Evolutionary conservation across 208 protist genomes (phyloP).

Genomic region (Angomonas ambiguus): DNA sequence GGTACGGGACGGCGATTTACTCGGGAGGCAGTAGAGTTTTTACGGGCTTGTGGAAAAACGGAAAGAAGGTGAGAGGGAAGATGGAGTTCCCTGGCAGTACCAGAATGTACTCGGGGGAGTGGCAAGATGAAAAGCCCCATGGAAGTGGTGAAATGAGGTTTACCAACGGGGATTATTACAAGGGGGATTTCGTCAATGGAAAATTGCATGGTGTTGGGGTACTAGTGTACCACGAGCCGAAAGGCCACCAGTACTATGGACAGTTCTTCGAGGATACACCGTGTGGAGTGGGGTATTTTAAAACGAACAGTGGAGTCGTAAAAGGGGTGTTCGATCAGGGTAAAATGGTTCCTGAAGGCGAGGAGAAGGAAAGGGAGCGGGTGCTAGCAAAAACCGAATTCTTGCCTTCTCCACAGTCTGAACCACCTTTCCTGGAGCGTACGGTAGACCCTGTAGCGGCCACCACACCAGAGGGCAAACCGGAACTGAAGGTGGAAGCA

Average conservation of each 20-base stretch:
- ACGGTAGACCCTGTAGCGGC: slow-evolving; percentile 7
- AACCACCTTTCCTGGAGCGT: not conserved
- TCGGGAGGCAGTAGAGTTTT: slow-evolving; percentile 25
- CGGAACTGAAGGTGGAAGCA: too few species aligned
- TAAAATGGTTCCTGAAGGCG: slow-evolving; percentile 18
- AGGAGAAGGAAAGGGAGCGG: slow-evolving; percentile 16
- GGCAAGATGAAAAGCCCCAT: slow-evolving; percentile 43
- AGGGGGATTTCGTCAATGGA: slow-evolving; percentile 37
- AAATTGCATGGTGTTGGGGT: slow-evolving; percentile 43
- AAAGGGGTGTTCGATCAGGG: slow-evolving; percentile 35
- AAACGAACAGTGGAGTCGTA: slow-evolving; percentile 12
- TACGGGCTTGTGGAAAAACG: slow-evolving; percentile 25
- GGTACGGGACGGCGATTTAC: slow-evolving; percentile 34
- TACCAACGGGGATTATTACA: slow-evolving; percentile 56
- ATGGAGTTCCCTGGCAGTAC: slow-evolving; percentile 35
- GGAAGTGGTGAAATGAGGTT: slow-evolving; percentile 44
- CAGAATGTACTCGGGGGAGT: slow-evolving; percentile 45
- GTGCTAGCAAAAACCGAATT: slow-evolving; percentile 18
- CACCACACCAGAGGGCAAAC: too few species aligned
- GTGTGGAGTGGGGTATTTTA: slow-evolving; percentile 43
- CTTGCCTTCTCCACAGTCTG: slow-evolving; percentile 10
- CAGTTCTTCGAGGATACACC: slow-evolving; percentile 51
- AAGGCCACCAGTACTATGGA: slow-evolving; percentile 44
- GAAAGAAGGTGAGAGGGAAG: slow-evolving; percentile 31
- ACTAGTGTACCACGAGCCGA: slow-evolving; percentile 28